A percentile compares a stretch with the other conserved stretches of the same genome.
phyloP scores from a whole-genome alignment of 164 flowering plant species.

The Aristolochia contorta region DNA sequence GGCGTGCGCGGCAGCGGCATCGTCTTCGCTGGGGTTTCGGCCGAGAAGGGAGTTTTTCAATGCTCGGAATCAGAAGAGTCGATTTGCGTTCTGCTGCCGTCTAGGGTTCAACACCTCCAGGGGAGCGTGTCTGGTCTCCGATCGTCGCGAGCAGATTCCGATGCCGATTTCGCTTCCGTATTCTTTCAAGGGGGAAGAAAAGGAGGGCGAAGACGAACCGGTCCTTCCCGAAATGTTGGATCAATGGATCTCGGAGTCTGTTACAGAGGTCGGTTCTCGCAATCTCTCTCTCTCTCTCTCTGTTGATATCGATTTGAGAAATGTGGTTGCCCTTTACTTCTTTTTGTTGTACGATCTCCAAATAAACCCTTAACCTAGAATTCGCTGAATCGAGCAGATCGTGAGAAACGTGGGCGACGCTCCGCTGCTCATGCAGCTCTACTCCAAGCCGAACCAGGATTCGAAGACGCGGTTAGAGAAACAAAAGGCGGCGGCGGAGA shows the following conservation, averaged over 20 bases:
- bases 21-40: too few relatives aligned
- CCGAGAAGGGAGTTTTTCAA: too few relatives aligned
- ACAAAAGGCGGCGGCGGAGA: conserved; percentile 10
- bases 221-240: conserved; percentile 14
- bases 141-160: neutral
- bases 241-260: conserved; percentile 21
- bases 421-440: conserved; percentile 28
- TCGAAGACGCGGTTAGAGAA: conserved; percentile 12
- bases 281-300: neutral
- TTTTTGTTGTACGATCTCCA: neutral
- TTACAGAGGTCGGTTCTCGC: conserved; percentile 21
- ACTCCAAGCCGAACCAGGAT: conserved; percentile 7
- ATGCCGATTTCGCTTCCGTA: neutral
- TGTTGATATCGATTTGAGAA: neutral
- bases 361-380: neutral
- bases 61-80: too few relatives aligned
- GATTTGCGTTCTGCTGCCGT: too few relatives aligned
- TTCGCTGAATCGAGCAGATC: conserved; percentile 13
- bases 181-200: neutral
- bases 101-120: neutral
- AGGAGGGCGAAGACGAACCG: neutral
- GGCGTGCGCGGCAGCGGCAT: too few relatives aligned
- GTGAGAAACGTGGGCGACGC: conserved; percentile 24
- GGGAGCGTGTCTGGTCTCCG: neutral
- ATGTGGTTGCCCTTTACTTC: neutral